Evolutionary conservation across 2,329 filamentous ascomycete genomes (phyloP), one percentile per base, ranked within the genome.

Genomic region (Aspergillus floridensis): DNA sequence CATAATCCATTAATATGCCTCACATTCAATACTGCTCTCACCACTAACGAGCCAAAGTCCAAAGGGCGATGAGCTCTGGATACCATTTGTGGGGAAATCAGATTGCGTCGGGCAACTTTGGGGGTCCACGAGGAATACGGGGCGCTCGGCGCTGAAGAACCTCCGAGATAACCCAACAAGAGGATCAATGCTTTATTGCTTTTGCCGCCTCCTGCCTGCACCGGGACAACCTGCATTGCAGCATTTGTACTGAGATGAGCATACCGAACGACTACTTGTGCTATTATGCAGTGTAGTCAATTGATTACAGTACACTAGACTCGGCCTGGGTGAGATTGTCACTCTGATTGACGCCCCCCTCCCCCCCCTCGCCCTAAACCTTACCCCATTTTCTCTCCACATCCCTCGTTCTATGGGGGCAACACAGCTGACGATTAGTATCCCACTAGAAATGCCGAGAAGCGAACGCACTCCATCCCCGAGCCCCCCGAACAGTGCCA

Each of bases 131-230:
- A 49, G 57, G 35, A 55, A 55, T 49, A 35, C 55, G 58, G 62
- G 63, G 46, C 56, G 56, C 63, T 66, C 64, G 64, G 64, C 62
- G 53, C 54, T 61, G 60, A 59, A 56, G 63, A 66, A 65, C 64
- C 58, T 62, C 64, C 60, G 64, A 63, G 29, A 49, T 53, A 53
- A 16, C 49, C 32, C 52, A 47, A 14, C 29, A 48, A 46, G n/a
- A n/a, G 22, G 50, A 48, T 47, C 57, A 56, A 49, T 53, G 59
- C 32, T 50, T 31, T 44, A 56, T 44, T 53, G 59, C 32, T 50
- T 24, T 44, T 52, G 29, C 59, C 59, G 44, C 59, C 49, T 49
- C 41, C 35, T 46, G 31, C 24, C 53, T 24, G 29, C 50, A 47
- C 38, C 53, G 38, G 47, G 52, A 6, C 44, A 46, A 47, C 41